Evolutionary conservation across 2,329 filamentous ascomycete species (phyloP).

Genomic region (Colletotrichum eremochloae): DNA sequence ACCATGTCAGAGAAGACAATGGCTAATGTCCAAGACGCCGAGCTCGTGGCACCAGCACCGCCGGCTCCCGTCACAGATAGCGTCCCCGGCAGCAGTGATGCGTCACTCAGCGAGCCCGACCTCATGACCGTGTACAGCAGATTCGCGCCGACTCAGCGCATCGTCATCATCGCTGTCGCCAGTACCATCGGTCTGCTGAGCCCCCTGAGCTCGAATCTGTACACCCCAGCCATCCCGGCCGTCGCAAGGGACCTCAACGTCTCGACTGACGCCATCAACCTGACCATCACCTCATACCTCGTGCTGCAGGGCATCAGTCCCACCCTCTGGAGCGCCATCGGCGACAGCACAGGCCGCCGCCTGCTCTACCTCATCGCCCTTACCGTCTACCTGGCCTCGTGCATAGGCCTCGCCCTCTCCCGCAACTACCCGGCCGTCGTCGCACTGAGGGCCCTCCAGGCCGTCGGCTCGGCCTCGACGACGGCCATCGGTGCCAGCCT

Average conservation of each 20-base stretch:
- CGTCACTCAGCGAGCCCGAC: neutral
- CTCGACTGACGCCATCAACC: conserved; percentile 49
- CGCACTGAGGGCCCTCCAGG: conserved; percentile 3
- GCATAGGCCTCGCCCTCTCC: conserved; percentile 24
- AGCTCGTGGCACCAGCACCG: neutral
- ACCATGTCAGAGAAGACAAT: neutral
- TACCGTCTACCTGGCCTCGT: conserved; percentile 6
- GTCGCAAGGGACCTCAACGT: conserved; percentile 45
- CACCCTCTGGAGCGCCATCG: conserved; percentile 56
- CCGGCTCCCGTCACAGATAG: neutral
- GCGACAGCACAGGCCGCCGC: conserved; percentile 48
- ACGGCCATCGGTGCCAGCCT: conserved; percentile 13
- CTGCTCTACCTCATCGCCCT: conserved; percentile 19
- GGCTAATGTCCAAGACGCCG: neutral
- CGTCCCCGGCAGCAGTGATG: neutral
- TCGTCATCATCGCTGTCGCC: conserved; percentile 46
- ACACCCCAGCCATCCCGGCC: conserved; percentile 47
- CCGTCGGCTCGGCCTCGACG: conserved; percentile 2
- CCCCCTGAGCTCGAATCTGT: conserved; percentile 47
- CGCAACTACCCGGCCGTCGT: conserved; percentile 3
- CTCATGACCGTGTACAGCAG: conserved; percentile 8
- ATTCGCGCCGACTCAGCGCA: conserved; percentile 32
- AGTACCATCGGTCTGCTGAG: conserved; percentile 38
- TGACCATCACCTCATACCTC: conserved; percentile 56
- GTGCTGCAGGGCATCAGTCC: conserved; percentile 61